phyloP scores from a whole-genome alignment of 1,139 yeast genomes.

The Nematodospora anomalae region DNA sequence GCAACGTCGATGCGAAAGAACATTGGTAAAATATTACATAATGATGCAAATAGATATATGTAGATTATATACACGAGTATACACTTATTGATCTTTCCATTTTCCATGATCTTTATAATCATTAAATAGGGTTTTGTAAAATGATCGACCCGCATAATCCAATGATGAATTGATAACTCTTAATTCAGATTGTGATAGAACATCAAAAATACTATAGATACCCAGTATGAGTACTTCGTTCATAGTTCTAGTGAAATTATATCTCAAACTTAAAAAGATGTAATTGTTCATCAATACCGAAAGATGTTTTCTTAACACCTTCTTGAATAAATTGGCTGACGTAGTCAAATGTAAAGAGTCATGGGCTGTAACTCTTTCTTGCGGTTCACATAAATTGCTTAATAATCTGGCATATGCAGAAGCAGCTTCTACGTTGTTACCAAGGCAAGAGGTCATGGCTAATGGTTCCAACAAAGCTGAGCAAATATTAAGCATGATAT shows the following conservation, averaged over 20 bases:
- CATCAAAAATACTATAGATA: slow-evolving; percentile 64
- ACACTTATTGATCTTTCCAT: slow-evolving; percentile 63
- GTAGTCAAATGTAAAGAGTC: slow-evolving; percentile 49
- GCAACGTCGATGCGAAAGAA: slow-evolving; percentile 22
- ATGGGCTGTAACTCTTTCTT: slow-evolving; percentile 21
- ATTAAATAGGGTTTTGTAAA: slow-evolving; percentile 64
- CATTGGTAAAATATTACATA: slow-evolving; percentile 32
- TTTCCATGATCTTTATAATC: slow-evolving; percentile 79
- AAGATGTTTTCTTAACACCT: slow-evolving; percentile 60
- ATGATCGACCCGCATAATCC: slow-evolving; percentile 69
- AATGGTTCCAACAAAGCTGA: slow-evolving; percentile 49
- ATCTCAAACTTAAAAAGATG: slow-evolving; percentile 50
- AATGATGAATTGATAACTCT: slow-evolving; percentile 64
- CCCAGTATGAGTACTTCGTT: slow-evolving; percentile 58
- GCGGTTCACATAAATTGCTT: slow-evolving; percentile 73
- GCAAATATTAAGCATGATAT: slow-evolving; percentile 53
- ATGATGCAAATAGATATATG: slow-evolving; percentile 29
- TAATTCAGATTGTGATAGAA: slow-evolving; percentile 67
- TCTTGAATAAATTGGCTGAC: slow-evolving; percentile 53
- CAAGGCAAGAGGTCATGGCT: slow-evolving; percentile 19
- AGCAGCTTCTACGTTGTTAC: slow-evolving; percentile 28
- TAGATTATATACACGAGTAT: slow-evolving; percentile 11
- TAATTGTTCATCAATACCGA: slow-evolving; percentile 62
- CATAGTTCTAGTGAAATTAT: slow-evolving; percentile 47
- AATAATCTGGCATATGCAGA: slow-evolving; percentile 57